phyloP scores from a whole-genome alignment of 257 asterid genomes.

The Rhazya stricta region DNA sequence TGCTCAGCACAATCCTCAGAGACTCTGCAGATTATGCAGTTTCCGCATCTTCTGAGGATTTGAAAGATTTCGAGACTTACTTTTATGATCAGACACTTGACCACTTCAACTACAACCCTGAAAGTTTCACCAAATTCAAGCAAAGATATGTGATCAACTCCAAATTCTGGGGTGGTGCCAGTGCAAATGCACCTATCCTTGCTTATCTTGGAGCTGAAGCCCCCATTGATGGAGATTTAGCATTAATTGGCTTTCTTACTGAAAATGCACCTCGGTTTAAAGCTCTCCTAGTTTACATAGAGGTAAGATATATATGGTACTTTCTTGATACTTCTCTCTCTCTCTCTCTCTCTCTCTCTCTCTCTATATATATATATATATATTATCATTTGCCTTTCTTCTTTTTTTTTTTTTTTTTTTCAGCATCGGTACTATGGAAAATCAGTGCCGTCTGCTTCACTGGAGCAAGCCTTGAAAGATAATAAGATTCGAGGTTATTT shows the following conservation, averaged over 20 bases:
- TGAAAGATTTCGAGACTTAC: slow-evolving; percentile 30
- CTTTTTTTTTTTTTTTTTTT: background rate
- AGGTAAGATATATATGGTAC: slow-evolving; percentile 34
- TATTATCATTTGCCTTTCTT: background rate
- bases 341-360: no score
- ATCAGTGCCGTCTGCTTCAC: slow-evolving; percentile 52
- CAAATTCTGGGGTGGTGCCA: slow-evolving; percentile 51
- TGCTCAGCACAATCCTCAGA: slow-evolving; percentile 4
- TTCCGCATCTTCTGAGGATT: background rate
- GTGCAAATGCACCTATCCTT: slow-evolving; percentile 44
- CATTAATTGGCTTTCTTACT: slow-evolving; percentile 31
- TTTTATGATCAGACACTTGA: slow-evolving; percentile 67
- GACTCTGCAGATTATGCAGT: background rate
- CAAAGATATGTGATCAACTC: slow-evolving; percentile 48
- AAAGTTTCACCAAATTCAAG: slow-evolving; percentile 49
- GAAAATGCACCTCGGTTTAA: slow-evolving; percentile 62
- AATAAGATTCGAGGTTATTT: slow-evolving; percentile 53
- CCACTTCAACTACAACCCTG: slow-evolving; percentile 66
- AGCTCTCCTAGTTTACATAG: slow-evolving; percentile 59
- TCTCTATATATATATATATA: no score
- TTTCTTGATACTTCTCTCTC: background rate
- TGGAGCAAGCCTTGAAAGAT: slow-evolving; percentile 41
- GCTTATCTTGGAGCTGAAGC: slow-evolving; percentile 70
- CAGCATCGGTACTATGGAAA: slow-evolving; percentile 78
- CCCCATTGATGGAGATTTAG: slow-evolving; percentile 37